These are phyloP conservation scores for Gossypium aridum DNA, from an alignment of 441 rosid genomes.

Conservation along the genomic window DNA sequence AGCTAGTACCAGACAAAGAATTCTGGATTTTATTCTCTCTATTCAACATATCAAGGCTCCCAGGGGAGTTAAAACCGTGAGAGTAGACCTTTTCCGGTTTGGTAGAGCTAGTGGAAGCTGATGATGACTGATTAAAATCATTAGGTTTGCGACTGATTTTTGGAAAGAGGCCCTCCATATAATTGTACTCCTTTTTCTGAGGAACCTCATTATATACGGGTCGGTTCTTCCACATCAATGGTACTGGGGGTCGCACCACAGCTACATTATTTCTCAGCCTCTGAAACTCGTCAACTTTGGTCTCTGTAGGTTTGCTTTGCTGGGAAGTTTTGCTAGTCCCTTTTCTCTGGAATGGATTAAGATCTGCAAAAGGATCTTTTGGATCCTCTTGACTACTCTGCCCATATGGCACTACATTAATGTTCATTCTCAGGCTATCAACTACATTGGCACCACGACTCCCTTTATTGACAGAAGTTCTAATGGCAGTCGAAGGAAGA, in stretches of 20 bases:
- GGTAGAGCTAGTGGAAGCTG: constrained; percentile 47
- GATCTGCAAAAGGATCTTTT: constrained; percentile 83
- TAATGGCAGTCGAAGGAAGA: constrained; percentile 37
- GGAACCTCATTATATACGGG: constrained; percentile 80
- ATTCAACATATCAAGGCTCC: constrained; percentile 25
- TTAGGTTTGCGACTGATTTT: constrained; percentile 64
- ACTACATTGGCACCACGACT: constrained; percentile 42
- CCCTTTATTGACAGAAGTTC: constrained; percentile 50
- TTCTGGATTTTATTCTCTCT: constrained; percentile 32
- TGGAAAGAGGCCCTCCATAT: constrained; percentile 62
- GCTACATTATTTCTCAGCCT: constrained; percentile 45
- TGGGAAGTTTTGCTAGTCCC: constrained; percentile 61
- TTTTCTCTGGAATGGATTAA: constrained; percentile 87
- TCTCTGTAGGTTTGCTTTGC: constrained; percentile 48
- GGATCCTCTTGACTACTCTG: constrained; percentile 66
- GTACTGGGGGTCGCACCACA: constrained; percentile 64
- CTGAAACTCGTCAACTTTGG: constrained; percentile 50
- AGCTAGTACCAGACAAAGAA: constrained; percentile 27
- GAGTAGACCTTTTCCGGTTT: constrained; percentile 36
- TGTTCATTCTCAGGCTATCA: constrained; percentile 61
- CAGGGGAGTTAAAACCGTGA: constrained; percentile 36
- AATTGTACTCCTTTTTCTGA: constrained; percentile 60
- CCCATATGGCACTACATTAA: constrained; percentile 67
- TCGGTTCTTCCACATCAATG: constrained; percentile 77
- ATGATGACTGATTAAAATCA: constrained; percentile 44